phyloP scores from a whole-genome alignment of 148 eudicot species.

The Vaccinium vitisidaea region DNA sequence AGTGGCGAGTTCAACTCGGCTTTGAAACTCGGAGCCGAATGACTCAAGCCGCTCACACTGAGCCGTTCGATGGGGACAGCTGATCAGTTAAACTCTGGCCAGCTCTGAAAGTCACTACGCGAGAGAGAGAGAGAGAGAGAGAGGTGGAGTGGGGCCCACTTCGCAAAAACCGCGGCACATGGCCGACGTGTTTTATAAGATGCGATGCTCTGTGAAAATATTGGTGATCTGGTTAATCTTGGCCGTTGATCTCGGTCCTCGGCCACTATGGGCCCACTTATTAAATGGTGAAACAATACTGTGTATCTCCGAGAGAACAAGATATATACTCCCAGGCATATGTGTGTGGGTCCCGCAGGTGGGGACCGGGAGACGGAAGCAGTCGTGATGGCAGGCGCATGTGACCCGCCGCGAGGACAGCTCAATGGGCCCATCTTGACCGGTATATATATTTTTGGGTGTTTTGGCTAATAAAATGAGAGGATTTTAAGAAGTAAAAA shows the following conservation, averaged over 20 bases:
- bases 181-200: background rate
- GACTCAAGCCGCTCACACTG: background rate
- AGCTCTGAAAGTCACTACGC: background rate
- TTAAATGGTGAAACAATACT: background rate
- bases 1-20: background rate
- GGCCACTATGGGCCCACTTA: too few species aligned
- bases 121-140: background rate
- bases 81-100: background rate
- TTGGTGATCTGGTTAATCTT: background rate
- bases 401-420: conserved; percentile 11
- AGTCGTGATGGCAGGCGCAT: background rate
- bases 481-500: too few species aligned
- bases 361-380: background rate
- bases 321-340: background rate
- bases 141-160: background rate
- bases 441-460: background rate
- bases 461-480: too few species aligned
- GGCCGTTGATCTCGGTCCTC: background rate
- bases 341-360: conserved; percentile 19
- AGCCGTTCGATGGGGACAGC: background rate
- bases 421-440: background rate
- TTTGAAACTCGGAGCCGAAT: background rate
- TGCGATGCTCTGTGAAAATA: background rate
- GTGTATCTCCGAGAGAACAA: background rate
- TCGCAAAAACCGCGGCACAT: background rate